Percentiles rank a stretch among this genome's conserved stretches.
These are phyloP conservation scores for Schizochytrium sp. DNA, from an alignment of 108 stramenopile genomes.

Conservation along the genomic window DNA sequence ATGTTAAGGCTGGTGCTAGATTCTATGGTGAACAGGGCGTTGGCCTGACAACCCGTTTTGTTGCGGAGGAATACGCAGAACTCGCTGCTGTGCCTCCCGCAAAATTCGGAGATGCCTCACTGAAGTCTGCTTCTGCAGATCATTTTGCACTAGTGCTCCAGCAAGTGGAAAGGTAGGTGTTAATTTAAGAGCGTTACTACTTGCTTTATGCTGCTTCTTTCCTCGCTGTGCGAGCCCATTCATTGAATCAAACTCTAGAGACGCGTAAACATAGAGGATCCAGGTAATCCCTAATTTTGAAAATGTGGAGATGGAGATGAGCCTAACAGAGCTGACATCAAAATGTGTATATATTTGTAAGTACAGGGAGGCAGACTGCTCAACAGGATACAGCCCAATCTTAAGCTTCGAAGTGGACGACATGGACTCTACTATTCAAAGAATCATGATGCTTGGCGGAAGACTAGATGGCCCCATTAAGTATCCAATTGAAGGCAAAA, in stretches of 20 bases:
- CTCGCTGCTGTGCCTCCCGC: constrained; percentile 39
- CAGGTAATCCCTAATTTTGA: no score
- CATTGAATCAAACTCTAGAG: constrained; percentile 3
- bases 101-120: not conserved
- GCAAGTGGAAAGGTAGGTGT: constrained; percentile 5
- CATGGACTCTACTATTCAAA: constrained; percentile 68
- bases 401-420: constrained; percentile 70
- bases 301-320: no score
- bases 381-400: constrained; percentile 67
- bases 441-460: constrained; percentile 66
- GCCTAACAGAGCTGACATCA: no score
- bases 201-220: no score
- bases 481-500: constrained; percentile 69
- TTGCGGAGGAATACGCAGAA: constrained; percentile 17
- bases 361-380: constrained; percentile 55
- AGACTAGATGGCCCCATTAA: constrained; percentile 72
- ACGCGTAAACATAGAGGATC: no score
- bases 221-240: no score
- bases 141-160: not conserved
- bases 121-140: not conserved
- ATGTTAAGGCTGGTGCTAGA: constrained; percentile 33
- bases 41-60: constrained; percentile 14
- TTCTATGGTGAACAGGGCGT: constrained; percentile 60
- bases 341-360: no score
- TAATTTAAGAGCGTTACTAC: no score